These are phyloP conservation scores for Lasiodiplodia sp. DNA, from an alignment of 2,329 filamentous ascomycete species.

Conservation along the genomic window DNA sequence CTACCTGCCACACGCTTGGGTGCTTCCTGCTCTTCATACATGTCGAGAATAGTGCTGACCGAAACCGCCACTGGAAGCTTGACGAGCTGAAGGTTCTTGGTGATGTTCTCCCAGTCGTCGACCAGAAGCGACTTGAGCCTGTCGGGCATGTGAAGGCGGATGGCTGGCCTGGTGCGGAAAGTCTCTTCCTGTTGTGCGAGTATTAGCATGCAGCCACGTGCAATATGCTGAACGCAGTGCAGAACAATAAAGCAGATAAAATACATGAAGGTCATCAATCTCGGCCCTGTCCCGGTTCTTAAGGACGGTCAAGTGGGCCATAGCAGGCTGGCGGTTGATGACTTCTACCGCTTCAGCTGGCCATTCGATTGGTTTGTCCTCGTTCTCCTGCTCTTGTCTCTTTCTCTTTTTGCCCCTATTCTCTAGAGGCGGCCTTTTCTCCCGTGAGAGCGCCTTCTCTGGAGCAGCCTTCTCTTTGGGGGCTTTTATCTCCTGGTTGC, in stretches of 20 bases:
- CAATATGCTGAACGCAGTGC: neutral
- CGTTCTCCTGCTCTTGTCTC: constrained; percentile 36
- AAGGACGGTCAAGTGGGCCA: neutral
- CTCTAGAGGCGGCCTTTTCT: constrained; percentile 51
- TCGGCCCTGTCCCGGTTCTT: neutral
- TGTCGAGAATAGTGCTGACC: constrained; percentile 78
- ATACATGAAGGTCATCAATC: neutral
- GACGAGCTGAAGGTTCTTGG: constrained; percentile 90
- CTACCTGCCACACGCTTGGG: constrained; percentile 70
- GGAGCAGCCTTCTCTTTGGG: neutral
- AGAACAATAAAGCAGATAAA: neutral
- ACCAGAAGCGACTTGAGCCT: constrained; percentile 90
- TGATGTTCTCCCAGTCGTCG: constrained; percentile 99
- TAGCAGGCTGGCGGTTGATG: neutral
- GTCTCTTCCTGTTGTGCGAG: constrained; percentile 75
- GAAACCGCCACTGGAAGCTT: constrained; percentile 80
- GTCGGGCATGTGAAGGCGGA: constrained; percentile 87
- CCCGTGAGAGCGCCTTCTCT: constrained; percentile 48
- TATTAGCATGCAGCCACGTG: neutral
- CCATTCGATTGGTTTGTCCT: neutral
- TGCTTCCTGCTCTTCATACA: constrained; percentile 77
- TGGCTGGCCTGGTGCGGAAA: constrained; percentile 82
- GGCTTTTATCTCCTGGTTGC: neutral
- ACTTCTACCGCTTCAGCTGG: neutral
- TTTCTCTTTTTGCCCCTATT: constrained; percentile 30